Base-by-base conservation (phyloP, 495 filamentous ascomycete species). In the Pyrenopolyporus hunteri region DNA sequence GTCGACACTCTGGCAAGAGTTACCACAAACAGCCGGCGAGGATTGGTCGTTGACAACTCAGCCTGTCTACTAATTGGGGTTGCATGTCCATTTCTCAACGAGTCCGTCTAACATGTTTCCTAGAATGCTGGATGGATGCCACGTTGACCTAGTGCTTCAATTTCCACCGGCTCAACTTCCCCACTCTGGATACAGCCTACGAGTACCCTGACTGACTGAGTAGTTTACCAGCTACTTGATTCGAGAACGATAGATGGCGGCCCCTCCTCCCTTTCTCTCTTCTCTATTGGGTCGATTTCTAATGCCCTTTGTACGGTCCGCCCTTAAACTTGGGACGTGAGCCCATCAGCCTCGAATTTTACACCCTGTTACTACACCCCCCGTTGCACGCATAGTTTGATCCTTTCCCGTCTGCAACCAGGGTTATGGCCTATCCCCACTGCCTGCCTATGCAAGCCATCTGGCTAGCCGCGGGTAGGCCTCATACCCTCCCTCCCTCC, bases 31-130 rank as follows among this genome's bases (percentile, higher is more conserved):
- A 58, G 45, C 55, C 59, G 22, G 28, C 56, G 54, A 66, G 47
- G 59, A 69, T 67, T 67, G 63, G 65, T 57, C 47, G 59, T 60
- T 64, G 66, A 71, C 69, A 71, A 69, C 66, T 64, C 69, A 71
- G 57, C 63, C 66, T 59, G 59, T 54, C 66, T 69, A 56, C 59
- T 69, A 63, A 69, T 71, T 69, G 60, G 67, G 69, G 69, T 71
- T 71, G 69, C 69, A 71, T 71, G 69, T 67, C 69, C 69, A 71
- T 59, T 68, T 69, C 57, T 52, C 69, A 59, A 53, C 66, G 54
- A 69, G 56, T 58, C 69, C 55, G 61, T 67, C 61, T 63, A 68
- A 64, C 64, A 66, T 59, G 57, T 55, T 69, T 61, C 55, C 63
- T 69, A 65, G 63, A 65, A 60, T 63, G 59, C 68, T 69, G 62